Evolutionary conservation across 2,329 filamentous ascomycete species (phyloP).

Genomic region (Fusarium dlaminii): DNA sequence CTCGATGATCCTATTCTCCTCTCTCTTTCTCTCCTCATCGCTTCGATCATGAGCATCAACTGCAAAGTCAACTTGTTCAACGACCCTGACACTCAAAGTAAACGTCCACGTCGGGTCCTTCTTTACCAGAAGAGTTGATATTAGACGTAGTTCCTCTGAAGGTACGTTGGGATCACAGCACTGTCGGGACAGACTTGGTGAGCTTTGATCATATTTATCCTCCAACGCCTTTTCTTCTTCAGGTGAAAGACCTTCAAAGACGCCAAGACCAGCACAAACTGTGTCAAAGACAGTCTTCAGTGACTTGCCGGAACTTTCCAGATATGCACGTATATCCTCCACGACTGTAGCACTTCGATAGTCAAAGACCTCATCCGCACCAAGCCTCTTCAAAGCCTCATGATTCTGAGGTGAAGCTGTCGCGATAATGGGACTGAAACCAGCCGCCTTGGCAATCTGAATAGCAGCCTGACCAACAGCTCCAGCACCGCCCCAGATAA

Average conservation of each 20-base stretch:
- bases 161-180: not conserved
- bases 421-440: conserved; percentile 1
- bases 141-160: not conserved
- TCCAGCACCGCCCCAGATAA: conserved; percentile 14
- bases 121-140: not conserved
- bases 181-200: not conserved
- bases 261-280: not conserved
- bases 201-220: not conserved
- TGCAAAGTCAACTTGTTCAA: not conserved
- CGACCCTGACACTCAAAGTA: not conserved
- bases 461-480: conserved; percentile 10
- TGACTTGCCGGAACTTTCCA: not conserved
- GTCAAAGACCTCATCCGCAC: not conserved
- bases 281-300: conserved; percentile 4
- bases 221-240: not conserved
- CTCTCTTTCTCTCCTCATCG: not conserved
- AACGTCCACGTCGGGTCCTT: not conserved
- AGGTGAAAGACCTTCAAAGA: not conserved
- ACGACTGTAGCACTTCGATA: not conserved
- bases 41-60: not conserved
- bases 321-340: not conserved
- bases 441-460: conserved; percentile 13
- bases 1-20: not conserved
- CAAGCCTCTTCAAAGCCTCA: not conserved
- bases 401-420: conserved; percentile 19